Base-by-base conservation (phyloP, 495 filamentous ascomycete genomes). In the Astrothelium subdiscretum region DNA sequence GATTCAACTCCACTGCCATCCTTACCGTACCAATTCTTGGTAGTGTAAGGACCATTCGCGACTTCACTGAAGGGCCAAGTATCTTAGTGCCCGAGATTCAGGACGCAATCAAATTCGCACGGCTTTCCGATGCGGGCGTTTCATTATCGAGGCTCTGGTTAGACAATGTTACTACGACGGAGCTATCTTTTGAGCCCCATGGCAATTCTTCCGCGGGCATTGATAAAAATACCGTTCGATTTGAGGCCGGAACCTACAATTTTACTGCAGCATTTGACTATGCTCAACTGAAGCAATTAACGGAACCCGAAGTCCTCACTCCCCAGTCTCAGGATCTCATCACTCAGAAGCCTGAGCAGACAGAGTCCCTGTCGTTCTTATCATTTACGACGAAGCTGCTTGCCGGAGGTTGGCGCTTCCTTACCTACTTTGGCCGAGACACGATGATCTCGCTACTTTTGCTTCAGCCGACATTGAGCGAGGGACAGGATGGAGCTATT, bases 361-460 rank as follows among this genome's bases (percentile, higher is more conserved):
- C 78, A 1, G 73, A 71, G 3, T 82, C 84, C 0, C 76, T 86
- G 3, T 78, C 84, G 0, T 86, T 87, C 68, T 65, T 87, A 26
- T 86, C 84, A 3, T 87, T 84, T 68, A 81, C 74, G 0, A 75
- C 78, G 20, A 87, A 87, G 59, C 69, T 87, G 6, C 72, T 85
- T 1, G 84, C 84, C 11, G 84, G 84, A 18, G 81, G 81, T n/a
- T 87, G 84, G 84, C 73, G 83, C 13, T 87, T 85, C 62, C 67
- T 87, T 59, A 87, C 83, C 0, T 87, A 87, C 63, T 87, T 86
- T 71, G 84, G 84, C 2, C 78, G 84, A 3, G 84, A 87, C 64
- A 82, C 78, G 44, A 82, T 87, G 74, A 83, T 87, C 57, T 77
- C 81, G 0, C 69, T 79, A 27, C 74, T 87, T 12, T 72, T 86